A percentile compares a stretch with the other conserved stretches of the same genome.
These are phyloP conservation scores for Saturnispora gosingensis DNA, from an alignment of 805 yeast species.

Conservation along the genomic window DNA sequence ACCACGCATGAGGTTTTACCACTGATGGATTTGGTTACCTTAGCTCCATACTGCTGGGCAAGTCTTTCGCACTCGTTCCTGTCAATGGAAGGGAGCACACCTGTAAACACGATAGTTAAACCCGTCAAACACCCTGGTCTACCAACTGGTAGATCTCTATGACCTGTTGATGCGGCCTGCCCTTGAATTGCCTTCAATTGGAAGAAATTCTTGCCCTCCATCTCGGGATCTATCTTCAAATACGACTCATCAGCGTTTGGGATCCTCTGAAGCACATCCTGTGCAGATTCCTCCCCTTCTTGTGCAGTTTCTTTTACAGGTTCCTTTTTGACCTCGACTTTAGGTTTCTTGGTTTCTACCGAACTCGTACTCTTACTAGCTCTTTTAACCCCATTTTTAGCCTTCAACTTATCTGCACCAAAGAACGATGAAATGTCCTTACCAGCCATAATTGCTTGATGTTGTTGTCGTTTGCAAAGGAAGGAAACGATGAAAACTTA, in stretches of 20 bases:
- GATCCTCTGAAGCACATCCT: conserved; percentile 49
- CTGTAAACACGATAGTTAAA: conserved; percentile 87
- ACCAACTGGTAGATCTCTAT: conserved; percentile 56
- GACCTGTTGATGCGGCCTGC: conserved; percentile 20
- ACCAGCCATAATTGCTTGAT: not conserved
- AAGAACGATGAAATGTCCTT: conserved; percentile 15
- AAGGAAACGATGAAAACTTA: not conserved
- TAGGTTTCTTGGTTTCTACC: conserved; percentile 3
- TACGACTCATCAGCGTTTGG: conserved; percentile 59
- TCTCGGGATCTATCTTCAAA: conserved; percentile 32
- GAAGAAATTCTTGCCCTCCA: conserved; percentile 41
- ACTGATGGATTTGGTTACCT: conserved; percentile 77
- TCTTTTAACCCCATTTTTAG: conserved; percentile 6
- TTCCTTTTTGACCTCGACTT: not conserved
- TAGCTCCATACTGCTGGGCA: conserved; percentile 85
- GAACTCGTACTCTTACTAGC: not conserved
- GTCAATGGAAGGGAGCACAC: conserved; percentile 70
- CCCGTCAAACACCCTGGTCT: conserved; percentile 82
- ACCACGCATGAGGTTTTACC: conserved; percentile 83
- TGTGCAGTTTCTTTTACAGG: not conserved
- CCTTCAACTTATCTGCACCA: conserved; percentile 21
- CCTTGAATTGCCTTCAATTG: conserved; percentile 44
- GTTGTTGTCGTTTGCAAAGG: not conserved
- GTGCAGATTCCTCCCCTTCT: conserved; percentile 30
- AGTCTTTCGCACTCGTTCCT: conserved; percentile 66